Conservation (phyloP, 495 filamentous ascomycete genomes). For the Antarctomyces pellizariae region DNA sequence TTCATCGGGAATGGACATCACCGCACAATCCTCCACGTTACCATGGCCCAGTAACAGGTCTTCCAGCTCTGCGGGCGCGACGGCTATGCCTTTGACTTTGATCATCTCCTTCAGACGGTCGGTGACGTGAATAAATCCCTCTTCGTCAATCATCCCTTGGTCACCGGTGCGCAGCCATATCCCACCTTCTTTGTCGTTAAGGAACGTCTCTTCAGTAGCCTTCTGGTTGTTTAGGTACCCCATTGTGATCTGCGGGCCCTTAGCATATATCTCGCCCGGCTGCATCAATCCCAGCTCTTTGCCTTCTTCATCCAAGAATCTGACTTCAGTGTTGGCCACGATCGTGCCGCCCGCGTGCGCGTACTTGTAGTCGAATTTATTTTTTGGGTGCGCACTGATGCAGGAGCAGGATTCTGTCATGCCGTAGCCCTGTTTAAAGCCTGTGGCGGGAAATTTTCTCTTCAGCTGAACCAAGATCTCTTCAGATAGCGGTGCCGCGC, state of each 20-base stretch:
- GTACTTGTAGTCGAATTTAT: slow-evolving; percentile 29
- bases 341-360: slow-evolving; percentile 36
- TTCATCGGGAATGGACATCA: slow-evolving; percentile 34
- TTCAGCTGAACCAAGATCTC: slow-evolving; percentile 35
- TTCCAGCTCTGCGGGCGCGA: slow-evolving; percentile 49
- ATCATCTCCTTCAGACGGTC: slow-evolving; percentile 64
- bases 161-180: slow-evolving; percentile 48
- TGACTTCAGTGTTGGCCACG: slow-evolving; percentile 32
- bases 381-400: slow-evolving; percentile 32
- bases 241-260: slow-evolving; percentile 50
- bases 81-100: slow-evolving; percentile 48
- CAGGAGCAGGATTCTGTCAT: slow-evolving; percentile 44
- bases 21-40: slow-evolving; percentile 34
- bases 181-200: slow-evolving; percentile 5
- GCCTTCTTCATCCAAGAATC: slow-evolving; percentile 29
- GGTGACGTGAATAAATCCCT: slow-evolving; percentile 44
- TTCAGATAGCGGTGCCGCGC: slow-evolving; percentile 39
- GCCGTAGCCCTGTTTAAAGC: slow-evolving; percentile 46
- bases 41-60: slow-evolving; percentile 32
- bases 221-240: slow-evolving; percentile 57
- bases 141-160: slow-evolving; percentile 31
- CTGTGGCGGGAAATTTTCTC: slow-evolving; percentile 32
- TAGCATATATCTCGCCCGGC: slow-evolving; percentile 31
- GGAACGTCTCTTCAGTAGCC: slow-evolving; percentile 46
- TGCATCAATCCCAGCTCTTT: slow-evolving; percentile 22